Percentiles rank a stretch among this genome's conserved stretches.
phyloP scores from a whole-genome alignment of 306 rosid species.

The Trifolium dubium region DNA sequence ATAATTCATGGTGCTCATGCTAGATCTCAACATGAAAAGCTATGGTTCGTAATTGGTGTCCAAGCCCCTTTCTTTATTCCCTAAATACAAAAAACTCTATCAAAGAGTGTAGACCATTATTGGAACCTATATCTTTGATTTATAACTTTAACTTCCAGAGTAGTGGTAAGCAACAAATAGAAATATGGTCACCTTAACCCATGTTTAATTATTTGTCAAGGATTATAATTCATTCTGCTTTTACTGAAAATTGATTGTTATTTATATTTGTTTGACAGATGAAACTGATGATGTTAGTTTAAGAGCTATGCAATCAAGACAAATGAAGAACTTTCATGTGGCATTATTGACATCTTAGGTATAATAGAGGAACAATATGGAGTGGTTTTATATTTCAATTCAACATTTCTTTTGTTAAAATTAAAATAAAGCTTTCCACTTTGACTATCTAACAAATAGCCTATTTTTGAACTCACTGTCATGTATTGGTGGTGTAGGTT shows the following conservation, averaged over 20 bases:
- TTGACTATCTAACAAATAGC: conserved; percentile 15
- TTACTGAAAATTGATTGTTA: conserved; percentile 23
- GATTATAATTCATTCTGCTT: conserved; percentile 23
- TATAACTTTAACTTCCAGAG: neutral
- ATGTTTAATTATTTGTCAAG: conserved; percentile 9
- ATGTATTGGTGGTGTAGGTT: too few relatives aligned
- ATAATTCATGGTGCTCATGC: too few relatives aligned
- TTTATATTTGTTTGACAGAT: conserved; percentile 56
- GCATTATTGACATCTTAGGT: conserved; percentile 88
- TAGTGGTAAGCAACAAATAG: conserved; percentile 12
- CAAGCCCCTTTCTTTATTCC: too few relatives aligned
- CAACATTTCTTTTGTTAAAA: neutral
- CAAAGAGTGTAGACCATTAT: neutral
- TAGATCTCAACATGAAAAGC: too few relatives aligned
- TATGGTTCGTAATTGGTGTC: too few relatives aligned
- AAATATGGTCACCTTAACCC: conserved; percentile 11
- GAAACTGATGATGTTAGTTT: conserved; percentile 67
- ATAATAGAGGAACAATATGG: conserved; percentile 32
- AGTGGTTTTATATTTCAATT: conserved; percentile 2
- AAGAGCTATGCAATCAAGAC: conserved; percentile 78
- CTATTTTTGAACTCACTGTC: too few relatives aligned
- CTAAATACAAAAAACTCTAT: too few relatives aligned
- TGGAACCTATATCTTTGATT: conserved; percentile 5
- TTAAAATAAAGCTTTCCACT: conserved; percentile 10
- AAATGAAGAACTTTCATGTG: conserved; percentile 94